Base-by-base conservation (phyloP, 1,284 basidiomycete genomes). In the Tylopilus sp. region DNA sequence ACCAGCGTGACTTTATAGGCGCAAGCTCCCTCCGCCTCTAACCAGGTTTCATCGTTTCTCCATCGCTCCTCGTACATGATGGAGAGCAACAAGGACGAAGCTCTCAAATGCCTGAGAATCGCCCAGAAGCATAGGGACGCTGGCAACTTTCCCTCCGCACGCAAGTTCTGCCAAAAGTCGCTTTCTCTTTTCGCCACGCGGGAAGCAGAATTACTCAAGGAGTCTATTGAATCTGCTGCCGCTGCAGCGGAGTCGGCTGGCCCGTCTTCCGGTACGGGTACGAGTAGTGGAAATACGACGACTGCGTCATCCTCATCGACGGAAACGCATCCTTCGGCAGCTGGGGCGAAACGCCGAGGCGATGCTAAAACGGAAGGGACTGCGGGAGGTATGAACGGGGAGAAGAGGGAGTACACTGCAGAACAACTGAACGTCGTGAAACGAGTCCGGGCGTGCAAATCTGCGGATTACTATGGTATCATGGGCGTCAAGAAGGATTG, bases 401-500 rank as follows among this genome's bases (percentile, higher is more conserved):
- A 84, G 70, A 90, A 92, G 74, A 75, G 91, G 61, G 86, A 90
- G 46, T 97, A 89, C 70, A 97, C 94, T 1, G 68, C 81, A 31
- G 93, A 95, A 56, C 93, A 97, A 69, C 70, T 79, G 25, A 82
- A 84, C 15, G 78, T 97, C 35, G 97, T 99, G 49, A 91, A 90
- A 65, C 77, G 92, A 42, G 87, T 99, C 49, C 80, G 86, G 60
- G 71, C 77, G 29, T 98, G 96, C 72, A 90, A 89, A 66, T 77
- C 85, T 18, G 89, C 90, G 40, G 86, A 93, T 65, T 99, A 97
- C 69, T 99, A 99, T 70, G 89, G 91, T 67, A 97, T 99, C 55
- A 71, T 99, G 56, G 76, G 81, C 2, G 68, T 99, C 50, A 86
- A 94, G 68, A 86, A 81, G 70, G 84, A 84, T 5, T 96, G 93